phyloP scores from a whole-genome alignment of 208 protist genomes.

The Angomonas deanei region DNA sequence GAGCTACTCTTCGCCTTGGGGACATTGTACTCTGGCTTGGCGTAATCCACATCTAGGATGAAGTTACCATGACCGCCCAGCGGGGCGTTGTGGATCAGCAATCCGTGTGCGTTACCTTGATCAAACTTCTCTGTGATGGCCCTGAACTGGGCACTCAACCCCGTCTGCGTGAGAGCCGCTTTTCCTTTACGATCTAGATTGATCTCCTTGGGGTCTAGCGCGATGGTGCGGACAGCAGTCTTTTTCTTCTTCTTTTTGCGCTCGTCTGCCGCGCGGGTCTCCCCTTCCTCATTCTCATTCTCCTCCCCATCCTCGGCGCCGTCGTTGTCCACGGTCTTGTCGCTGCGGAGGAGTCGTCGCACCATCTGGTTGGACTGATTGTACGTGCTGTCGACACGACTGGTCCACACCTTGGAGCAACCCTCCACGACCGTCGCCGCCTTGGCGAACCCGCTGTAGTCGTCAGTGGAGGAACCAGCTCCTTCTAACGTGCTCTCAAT shows the following conservation, averaged over 20 bases:
- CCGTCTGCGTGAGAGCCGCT: conserved; percentile 61
- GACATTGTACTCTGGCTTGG: conserved; percentile 22
- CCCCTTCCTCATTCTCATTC: conserved; percentile 8
- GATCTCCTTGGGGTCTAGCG: conserved; percentile 71
- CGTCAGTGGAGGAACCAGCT: conserved; percentile 24
- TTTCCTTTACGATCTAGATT: conserved; percentile 75
- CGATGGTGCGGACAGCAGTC: conserved; percentile 57
- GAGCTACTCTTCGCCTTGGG: not conserved
- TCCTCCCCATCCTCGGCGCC: conserved; percentile 12
- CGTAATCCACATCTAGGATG: conserved; percentile 84
- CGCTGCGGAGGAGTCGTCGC: conserved; percentile 78
- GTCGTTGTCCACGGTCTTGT: conserved; percentile 25
- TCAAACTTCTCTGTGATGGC: conserved; percentile 89
- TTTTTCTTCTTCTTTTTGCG: conserved; percentile 14
- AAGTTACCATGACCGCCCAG: conserved; percentile 72
- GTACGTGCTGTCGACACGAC: conserved; percentile 87
- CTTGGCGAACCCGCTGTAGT: conserved; percentile 87
- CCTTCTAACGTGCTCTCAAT: conserved; percentile 73
- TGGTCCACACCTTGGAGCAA: conserved; percentile 91
- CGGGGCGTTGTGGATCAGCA: conserved; percentile 83
- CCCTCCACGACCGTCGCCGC: conserved; percentile 89
- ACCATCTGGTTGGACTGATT: conserved; percentile 85
- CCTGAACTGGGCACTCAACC: conserved; percentile 82
- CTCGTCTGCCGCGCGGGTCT: conserved; percentile 3
- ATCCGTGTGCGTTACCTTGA: conserved; percentile 82